phyloP scores from a whole-genome alignment of 805 yeast genomes.

The Ogataea trehalophila region DNA sequence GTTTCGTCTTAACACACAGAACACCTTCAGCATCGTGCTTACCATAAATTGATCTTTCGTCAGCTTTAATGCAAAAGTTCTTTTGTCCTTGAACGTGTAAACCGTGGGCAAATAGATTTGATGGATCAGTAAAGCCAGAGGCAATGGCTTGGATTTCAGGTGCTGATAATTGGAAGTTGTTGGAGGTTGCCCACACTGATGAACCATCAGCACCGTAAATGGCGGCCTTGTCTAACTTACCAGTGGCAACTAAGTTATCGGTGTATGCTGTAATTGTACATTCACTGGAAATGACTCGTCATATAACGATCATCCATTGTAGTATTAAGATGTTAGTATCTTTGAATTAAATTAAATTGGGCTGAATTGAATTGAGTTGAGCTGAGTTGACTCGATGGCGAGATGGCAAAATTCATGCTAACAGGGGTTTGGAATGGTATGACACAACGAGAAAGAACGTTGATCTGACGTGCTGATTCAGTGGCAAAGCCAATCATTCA shows the following conservation, averaged over 20 bases:
- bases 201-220: conserved; percentile 94
- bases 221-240: conserved; percentile 88
- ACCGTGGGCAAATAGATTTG: conserved; percentile 78
- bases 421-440: too few relatives aligned
- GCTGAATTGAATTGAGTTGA: too few relatives aligned
- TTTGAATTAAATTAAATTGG: too few relatives aligned
- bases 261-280: conserved; percentile 68
- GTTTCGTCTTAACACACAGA: conserved; percentile 87
- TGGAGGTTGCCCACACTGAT: conserved; percentile 86
- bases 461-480: too few relatives aligned
- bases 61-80: conserved; percentile 84
- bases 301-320: background rate
- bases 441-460: too few relatives aligned
- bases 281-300: background rate
- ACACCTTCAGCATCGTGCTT: conserved; percentile 87
- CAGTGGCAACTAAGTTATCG: conserved; percentile 83
- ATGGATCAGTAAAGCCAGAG: conserved; percentile 74
- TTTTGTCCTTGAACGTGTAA: conserved; percentile 81
- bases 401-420: too few relatives aligned
- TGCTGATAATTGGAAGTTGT: conserved; percentile 57
- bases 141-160: conserved; percentile 73
- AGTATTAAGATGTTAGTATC: background rate
- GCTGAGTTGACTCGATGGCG: too few relatives aligned
- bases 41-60: conserved; percentile 90
- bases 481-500: too few relatives aligned